Conservation (phyloP, 257 asterid species). For the Apocynum venetum region DNA sequence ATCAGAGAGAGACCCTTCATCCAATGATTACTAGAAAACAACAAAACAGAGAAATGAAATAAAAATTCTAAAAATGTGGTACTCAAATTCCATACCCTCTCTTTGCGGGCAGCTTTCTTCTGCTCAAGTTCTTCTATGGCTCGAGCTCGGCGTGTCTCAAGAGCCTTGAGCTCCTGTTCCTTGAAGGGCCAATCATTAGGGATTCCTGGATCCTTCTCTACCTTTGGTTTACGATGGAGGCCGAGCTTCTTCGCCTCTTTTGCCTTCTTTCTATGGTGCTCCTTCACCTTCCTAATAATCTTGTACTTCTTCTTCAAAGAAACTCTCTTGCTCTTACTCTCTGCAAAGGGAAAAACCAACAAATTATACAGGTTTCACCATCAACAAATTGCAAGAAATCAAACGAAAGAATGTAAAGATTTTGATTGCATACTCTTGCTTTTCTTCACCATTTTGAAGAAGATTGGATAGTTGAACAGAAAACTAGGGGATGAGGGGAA, state of each 20-base stretch:
- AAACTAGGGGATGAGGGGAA: background rate
- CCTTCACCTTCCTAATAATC: conserved; percentile 74
- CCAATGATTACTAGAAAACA: background rate
- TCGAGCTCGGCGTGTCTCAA: conserved; percentile 70
- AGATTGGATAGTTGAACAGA: background rate
- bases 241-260: conserved; percentile 85
- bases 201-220: conserved; percentile 86
- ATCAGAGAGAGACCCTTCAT: background rate
- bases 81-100: conserved; percentile 47
- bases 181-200: conserved; percentile 96
- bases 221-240: conserved; percentile 48
- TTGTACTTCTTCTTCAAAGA: conserved; percentile 81
- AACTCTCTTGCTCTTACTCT: conserved; percentile 93
- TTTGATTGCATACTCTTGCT: conserved; percentile 58
- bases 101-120: conserved; percentile 91
- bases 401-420: background rate
- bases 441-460: conserved; percentile 58
- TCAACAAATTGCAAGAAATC: background rate
- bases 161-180: conserved; percentile 93
- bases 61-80: background rate
- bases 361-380: background rate
- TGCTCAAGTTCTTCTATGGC: conserved; percentile 68
- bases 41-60: background rate
- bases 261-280: conserved; percentile 88
- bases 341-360: conserved; percentile 26